Conservation (phyloP, 495 filamentous ascomycete genomes). For the Barbatosphaeria neglecta region DNA sequence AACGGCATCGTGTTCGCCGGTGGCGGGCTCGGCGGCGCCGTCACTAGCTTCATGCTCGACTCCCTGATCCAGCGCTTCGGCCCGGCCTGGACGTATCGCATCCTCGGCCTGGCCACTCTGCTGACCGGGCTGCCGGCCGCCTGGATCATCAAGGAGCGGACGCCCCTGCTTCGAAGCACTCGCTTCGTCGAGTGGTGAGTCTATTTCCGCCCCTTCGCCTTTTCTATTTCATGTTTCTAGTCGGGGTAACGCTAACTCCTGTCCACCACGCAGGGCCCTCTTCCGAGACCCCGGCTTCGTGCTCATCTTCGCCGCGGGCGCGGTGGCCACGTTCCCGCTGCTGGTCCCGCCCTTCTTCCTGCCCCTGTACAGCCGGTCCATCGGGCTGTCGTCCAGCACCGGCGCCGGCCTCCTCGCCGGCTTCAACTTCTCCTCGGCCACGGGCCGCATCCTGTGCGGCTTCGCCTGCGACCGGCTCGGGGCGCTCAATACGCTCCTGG, state of each 20-base stretch:
- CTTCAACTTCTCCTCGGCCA: constrained; percentile 43
- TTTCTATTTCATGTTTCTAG: not conserved
- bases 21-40: constrained; percentile 41
- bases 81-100: constrained; percentile 43
- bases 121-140: constrained; percentile 41
- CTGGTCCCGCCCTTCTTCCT: constrained; percentile 52
- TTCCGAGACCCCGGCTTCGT: constrained; percentile 39
- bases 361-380: constrained; percentile 20
- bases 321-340: constrained; percentile 49
- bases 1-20: constrained; percentile 45
- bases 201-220: not conserved
- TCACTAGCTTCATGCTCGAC: constrained; percentile 38
- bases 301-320: constrained; percentile 40
- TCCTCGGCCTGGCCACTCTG: constrained; percentile 24
- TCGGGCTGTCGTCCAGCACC: constrained; percentile 33
- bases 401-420: constrained; percentile 44
- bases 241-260: too few relatives aligned
- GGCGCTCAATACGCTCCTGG: constrained; percentile 35
- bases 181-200: constrained; percentile 40
- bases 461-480: constrained; percentile 40
- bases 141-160: constrained; percentile 43
- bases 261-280: too few relatives aligned
- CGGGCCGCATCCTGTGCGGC: constrained; percentile 39
- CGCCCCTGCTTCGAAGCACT: constrained; percentile 25
- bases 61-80: constrained; percentile 33